Conservation (phyloP, 1,284 basidiomycete genomes). For the Meira miltonrushii region DNA sequence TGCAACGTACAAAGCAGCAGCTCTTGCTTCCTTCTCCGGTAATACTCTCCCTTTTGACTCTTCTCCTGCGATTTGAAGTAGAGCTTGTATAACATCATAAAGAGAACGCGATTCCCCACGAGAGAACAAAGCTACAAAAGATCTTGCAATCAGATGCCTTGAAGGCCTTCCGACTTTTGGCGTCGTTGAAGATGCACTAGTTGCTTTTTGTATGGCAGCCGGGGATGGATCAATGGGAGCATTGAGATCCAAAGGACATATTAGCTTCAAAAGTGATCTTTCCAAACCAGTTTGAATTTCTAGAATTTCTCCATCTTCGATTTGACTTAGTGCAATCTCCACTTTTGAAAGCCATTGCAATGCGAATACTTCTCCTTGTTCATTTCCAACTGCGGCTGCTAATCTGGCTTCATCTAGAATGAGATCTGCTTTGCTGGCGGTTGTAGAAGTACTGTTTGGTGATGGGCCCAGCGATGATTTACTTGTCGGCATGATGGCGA, state of each 20-base stretch:
- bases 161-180: conserved; percentile 71
- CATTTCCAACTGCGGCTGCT: conserved; percentile 58
- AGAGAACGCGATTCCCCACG: conserved; percentile 71
- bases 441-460: neutral
- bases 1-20: conserved; percentile 70
- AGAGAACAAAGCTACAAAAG: conserved; percentile 70
- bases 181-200: conserved; percentile 6
- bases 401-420: conserved; percentile 31
- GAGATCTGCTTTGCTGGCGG: conserved; percentile 10
- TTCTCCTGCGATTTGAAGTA: conserved; percentile 24
- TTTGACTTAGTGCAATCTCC: conserved; percentile 61
- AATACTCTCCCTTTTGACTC: conserved; percentile 56
- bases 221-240: conserved; percentile 37
- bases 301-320: conserved; percentile 18
- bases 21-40: conserved; percentile 66
- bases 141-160: conserved; percentile 72
- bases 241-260: conserved; percentile 50
- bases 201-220: conserved; percentile 15
- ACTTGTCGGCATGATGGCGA: too few species aligned
- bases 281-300: conserved; percentile 63
- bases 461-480: too few species aligned
- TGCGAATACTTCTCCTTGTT: conserved; percentile 72
- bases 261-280: conserved; percentile 62
- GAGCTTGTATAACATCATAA: conserved; percentile 71
- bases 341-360: conserved; percentile 73